phyloP scores from a whole-genome alignment of 441 rosid species.

The Adansonia rubrostipa region DNA sequence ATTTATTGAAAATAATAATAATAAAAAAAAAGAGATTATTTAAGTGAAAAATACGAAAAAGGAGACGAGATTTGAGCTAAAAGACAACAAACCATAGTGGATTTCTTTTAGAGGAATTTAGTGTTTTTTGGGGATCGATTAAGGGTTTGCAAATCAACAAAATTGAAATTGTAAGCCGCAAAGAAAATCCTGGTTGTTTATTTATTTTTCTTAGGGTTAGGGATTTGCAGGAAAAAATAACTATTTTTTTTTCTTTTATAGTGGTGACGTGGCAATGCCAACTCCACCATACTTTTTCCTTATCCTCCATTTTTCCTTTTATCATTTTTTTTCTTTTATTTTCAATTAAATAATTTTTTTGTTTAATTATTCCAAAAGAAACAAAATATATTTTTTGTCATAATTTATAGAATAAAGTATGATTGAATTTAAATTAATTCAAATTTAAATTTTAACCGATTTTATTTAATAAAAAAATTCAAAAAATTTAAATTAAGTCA shows the following conservation, averaged over 20 bases:
- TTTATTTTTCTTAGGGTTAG: constrained; percentile 18
- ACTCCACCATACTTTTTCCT: neutral
- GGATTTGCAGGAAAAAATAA: neutral
- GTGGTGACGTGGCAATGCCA: neutral
- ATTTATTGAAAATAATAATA: constrained; percentile 20
- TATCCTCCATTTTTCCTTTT: neutral
- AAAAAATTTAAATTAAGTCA: too few species aligned
- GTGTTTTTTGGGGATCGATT: neutral
- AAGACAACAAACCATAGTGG: constrained; percentile 18
- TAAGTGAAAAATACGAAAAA: neutral
- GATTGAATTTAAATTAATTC: too few species aligned
- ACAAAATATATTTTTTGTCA: too few species aligned
- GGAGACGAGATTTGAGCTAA: constrained; percentile 1
- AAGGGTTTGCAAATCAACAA: constrained; percentile 6
- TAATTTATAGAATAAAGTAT: too few species aligned
- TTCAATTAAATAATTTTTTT: neutral
- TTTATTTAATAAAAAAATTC: too few species aligned
- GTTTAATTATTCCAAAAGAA: too few species aligned
- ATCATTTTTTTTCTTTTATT: neutral
- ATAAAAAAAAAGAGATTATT: neutral
- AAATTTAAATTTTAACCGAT: too few species aligned
- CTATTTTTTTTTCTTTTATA: neutral
- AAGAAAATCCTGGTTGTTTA: neutral
- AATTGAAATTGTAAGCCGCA: neutral
- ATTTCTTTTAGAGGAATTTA: neutral